Base-by-base conservation (phyloP, 1,284 basidiomycete genomes). In the Cystobasidium slooffiae region DNA sequence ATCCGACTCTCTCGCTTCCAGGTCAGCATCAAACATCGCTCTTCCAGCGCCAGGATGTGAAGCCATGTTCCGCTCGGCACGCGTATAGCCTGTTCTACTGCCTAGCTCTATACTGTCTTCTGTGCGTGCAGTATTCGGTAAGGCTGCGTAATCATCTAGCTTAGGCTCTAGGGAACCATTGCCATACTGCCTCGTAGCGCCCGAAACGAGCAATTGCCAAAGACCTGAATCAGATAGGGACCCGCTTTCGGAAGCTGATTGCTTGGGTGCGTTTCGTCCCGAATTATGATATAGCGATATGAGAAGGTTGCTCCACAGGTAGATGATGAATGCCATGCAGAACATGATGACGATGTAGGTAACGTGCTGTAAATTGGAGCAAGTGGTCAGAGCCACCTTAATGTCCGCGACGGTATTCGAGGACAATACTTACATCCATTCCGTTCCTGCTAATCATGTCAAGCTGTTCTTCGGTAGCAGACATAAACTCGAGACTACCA, bases 401-500 rank as follows among this genome's bases (percentile, higher is more conserved):
- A 85, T 84, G 31, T 86, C 86, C 53, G 16, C 9, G 10, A 74
- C 62, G 55, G 56, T 8, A 12, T 6, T 1, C 4, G 5, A 66
- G 6, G 18, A 43, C 16, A 2, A 49, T 20, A 76, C 24, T 65
- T 56, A 68, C 66, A 70, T 78, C 76, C 77, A 80, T 77, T 12
- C 67, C 66, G 1, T 68, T 53, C 1, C 51, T 78, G 58, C 79
- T 77, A 14, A 90, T 87, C 76, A 86, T 90, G 44, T 85, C 80
- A 52, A 95, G 84, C 81, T 95, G 92, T 83, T 97, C 93, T 81
- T 96, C 92, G 0, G 94, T 96, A 0, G 90, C 93, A 14, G 91
- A 91, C 87, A 95, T 93, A 85, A 96, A 96, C 12, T 93, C 83
- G 1, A 92, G 79, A 3, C 90, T 87, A 82, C 37, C 43, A 18